These are phyloP conservation scores for Novakomyces olei DNA, from an alignment of 805 yeast genomes.

Conservation along the genomic window DNA sequence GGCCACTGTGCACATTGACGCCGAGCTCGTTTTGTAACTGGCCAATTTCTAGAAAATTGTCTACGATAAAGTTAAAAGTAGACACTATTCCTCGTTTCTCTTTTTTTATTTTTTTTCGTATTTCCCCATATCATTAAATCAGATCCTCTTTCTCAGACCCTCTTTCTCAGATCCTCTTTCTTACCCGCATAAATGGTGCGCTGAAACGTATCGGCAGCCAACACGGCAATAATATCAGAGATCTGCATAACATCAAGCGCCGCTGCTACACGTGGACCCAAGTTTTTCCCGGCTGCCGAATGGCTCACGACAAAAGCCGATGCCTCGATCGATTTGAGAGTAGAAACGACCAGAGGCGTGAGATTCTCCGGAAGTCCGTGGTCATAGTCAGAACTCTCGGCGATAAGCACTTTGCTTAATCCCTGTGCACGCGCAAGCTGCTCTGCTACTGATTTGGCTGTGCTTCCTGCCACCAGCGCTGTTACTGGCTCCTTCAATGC, in stretches of 20 bases:
- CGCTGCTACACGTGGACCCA: constrained; percentile 75
- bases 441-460: constrained; percentile 29
- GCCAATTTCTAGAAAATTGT: too few relatives aligned
- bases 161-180: too few relatives aligned
- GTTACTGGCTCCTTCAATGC: constrained; percentile 51
- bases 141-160: too few relatives aligned
- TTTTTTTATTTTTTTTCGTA: too few relatives aligned
- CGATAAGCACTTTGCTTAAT: constrained; percentile 33
- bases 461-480: constrained; percentile 52
- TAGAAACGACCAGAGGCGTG: constrained; percentile 38
- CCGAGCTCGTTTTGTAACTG: too few relatives aligned
- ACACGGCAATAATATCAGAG: constrained; percentile 55
- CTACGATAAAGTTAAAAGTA: too few relatives aligned
- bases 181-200: constrained; percentile 79
- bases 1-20: too few relatives aligned
- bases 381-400: constrained; percentile 36
- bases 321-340: constrained; percentile 24
- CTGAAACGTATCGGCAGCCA: constrained; percentile 46
- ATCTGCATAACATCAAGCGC: constrained; percentile 69
- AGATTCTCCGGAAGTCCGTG: constrained; percentile 56
- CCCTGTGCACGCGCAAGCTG: constrained; percentile 31
- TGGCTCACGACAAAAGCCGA: constrained; percentile 63
- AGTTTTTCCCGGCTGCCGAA: constrained; percentile 69
- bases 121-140: too few relatives aligned
- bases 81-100: too few relatives aligned